phyloP scores from a whole-genome alignment of 2,329 filamentous ascomycete genomes.

The Cercospora sojina region DNA sequence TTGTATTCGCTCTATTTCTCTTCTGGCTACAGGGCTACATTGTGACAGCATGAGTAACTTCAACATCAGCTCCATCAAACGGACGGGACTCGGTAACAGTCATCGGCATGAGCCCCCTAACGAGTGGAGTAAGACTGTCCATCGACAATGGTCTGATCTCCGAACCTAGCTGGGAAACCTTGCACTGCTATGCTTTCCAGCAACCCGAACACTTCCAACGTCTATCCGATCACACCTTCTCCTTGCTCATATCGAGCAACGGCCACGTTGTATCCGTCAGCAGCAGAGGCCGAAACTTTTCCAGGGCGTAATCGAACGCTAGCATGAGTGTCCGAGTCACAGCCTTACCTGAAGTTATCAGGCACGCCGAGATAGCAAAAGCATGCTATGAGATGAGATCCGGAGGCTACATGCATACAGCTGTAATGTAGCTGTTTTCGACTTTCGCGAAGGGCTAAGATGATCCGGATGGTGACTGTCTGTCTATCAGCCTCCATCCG shows the following conservation, averaged over 20 bases:
- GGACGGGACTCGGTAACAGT: neutral
- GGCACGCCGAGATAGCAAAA: neutral
- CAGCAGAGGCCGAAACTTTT: neutral
- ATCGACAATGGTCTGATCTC: neutral
- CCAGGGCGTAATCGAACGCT: neutral
- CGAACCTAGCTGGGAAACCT: neutral
- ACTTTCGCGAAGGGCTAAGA: neutral
- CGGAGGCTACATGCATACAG: neutral
- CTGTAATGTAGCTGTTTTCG: no score
- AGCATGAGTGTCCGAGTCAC: neutral
- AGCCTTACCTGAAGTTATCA: neutral
- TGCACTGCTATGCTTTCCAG: neutral
- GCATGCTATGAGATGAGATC: neutral
- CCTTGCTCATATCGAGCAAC: neutral
- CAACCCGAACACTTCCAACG: neutral
- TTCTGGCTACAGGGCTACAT: neutral
- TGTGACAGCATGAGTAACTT: neutral
- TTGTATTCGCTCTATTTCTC: neutral
- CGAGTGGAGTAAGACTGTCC: neutral
- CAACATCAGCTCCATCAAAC: neutral
- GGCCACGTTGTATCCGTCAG: neutral
- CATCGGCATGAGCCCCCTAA: neutral
- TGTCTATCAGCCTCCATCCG: neutral
- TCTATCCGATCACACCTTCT: neutral
- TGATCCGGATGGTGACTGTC: neutral